Evolutionary conservation across 768 basidiomycete species (phyloP).

Genomic region (Termitomyces sp.): DNA sequence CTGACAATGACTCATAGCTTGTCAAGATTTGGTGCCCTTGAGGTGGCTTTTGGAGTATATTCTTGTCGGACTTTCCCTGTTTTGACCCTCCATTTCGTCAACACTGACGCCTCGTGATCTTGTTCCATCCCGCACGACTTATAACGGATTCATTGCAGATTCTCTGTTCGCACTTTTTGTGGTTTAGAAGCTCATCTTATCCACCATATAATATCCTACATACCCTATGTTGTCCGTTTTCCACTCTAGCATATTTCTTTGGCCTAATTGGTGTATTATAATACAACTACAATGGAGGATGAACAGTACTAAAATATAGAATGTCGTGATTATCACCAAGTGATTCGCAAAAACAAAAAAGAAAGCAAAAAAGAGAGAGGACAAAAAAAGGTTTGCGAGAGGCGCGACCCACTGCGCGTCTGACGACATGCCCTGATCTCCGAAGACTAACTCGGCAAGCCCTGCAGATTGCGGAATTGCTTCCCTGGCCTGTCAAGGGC

Average conservation of each 20-base stretch:
- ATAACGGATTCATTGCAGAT: neutral
- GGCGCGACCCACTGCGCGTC: constrained; percentile 79
- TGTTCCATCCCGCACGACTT: neutral
- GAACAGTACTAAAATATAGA: too few species aligned
- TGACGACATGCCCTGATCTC: constrained; percentile 85
- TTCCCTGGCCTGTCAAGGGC: constrained; percentile 86
- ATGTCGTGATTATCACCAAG: too few species aligned
- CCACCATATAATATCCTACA: constrained; percentile 1
- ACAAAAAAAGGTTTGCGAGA: constrained; percentile 69
- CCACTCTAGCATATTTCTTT: neutral
- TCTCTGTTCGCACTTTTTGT: neutral
- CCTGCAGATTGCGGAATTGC: constrained; percentile 90
- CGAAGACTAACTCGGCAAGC: constrained; percentile 89
- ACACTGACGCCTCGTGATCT: neutral
- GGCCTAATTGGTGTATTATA: neutral
- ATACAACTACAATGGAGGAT: too few species aligned
- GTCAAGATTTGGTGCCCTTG: constrained; percentile 9
- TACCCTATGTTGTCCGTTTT: neutral
- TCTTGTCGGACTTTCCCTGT: too few species aligned
- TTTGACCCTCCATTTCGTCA: neutral
- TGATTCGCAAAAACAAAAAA: neutral
- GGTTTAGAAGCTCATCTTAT: constrained; percentile 1
- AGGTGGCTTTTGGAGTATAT: neutral
- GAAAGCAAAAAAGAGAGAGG: constrained; percentile 40
- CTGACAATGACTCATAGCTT: neutral